Percentiles rank a stretch among this genome's conserved stretches.
These are phyloP conservation scores for Starmerella powellii DNA, from an alignment of 805 yeast species.

Conservation along the genomic window DNA sequence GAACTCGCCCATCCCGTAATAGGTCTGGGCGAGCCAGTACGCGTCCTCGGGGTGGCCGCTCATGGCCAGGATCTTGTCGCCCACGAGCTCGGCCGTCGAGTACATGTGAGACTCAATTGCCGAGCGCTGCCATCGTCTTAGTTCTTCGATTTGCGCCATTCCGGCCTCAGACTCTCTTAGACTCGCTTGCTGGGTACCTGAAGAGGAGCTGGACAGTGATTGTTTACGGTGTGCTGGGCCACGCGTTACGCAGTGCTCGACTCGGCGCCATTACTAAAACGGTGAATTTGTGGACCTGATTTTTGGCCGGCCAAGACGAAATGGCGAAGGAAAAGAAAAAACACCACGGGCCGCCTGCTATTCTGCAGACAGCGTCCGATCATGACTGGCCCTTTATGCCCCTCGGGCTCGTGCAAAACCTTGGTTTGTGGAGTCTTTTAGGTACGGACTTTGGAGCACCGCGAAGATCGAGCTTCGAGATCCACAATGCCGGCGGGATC, in stretches of 20 bases:
- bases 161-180: too few species aligned
- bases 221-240: too few species aligned
- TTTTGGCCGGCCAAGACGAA: background rate
- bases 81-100: conserved; percentile 78
- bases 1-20: conserved; percentile 62
- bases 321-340: conserved; percentile 14
- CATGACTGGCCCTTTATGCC: too few species aligned
- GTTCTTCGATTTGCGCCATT: conserved; percentile 62
- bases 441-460: too few species aligned
- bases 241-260: too few species aligned
- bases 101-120: conserved; percentile 87
- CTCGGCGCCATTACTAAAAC: too few species aligned
- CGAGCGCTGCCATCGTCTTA: conserved; percentile 86
- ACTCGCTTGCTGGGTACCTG: too few species aligned
- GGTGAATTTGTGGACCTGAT: background rate
- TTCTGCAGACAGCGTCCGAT: background rate
- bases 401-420: too few species aligned
- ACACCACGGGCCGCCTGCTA: conserved; percentile 21
- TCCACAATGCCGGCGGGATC: conserved; percentile 1
- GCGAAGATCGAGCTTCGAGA: too few species aligned
- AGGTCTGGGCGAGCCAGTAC: conserved; percentile 90
- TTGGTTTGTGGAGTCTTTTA: too few species aligned
- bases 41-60: conserved; percentile 87
- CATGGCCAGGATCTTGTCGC: conserved; percentile 75
- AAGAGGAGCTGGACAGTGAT: too few species aligned